A percentile compares a stretch with the other conserved stretches of the same genome.
Evolutionary conservation across 1,284 basidiomycete species (phyloP).

Genomic region (Cutaneotrichosporon arboriforme): DNA sequence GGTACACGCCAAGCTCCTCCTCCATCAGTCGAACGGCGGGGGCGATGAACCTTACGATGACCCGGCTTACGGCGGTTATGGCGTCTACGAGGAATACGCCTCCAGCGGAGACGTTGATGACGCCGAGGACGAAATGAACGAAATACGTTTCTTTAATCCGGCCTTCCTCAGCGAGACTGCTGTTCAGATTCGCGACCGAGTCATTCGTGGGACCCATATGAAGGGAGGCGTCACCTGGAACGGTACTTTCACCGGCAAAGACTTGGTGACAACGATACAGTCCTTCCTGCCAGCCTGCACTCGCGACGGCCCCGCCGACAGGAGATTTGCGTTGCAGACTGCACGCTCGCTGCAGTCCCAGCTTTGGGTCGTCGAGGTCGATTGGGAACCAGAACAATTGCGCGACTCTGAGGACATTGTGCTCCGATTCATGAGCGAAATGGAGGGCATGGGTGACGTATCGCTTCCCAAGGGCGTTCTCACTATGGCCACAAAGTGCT

Average conservation of each 20-base stretch:
- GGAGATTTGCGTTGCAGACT: conserved; percentile 74
- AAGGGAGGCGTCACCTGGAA: conserved; percentile 85
- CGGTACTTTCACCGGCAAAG: conserved; percentile 81
- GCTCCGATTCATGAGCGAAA: conserved; percentile 90
- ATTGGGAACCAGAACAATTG: conserved; percentile 79
- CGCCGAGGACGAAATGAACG: conserved; percentile 59
- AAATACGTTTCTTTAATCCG: conserved; percentile 75
- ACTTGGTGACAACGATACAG: conserved; percentile 82
- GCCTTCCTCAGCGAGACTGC: conserved; percentile 81
- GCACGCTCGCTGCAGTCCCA: conserved; percentile 85
- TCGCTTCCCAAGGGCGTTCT: conserved; percentile 59
- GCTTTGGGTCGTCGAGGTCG: conserved; percentile 94
- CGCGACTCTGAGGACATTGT: conserved; percentile 91
- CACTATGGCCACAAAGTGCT: conserved; percentile 64
- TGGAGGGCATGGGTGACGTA: conserved; percentile 50
- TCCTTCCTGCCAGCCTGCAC: conserved; percentile 70
- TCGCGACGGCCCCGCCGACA: conserved; percentile 62
- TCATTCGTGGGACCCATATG: conserved; percentile 77
- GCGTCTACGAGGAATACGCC: conserved; percentile 45
- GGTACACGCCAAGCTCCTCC: conserved; percentile 43
- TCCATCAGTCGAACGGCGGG: conserved; percentile 35
- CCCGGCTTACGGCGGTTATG: conserved; percentile 22
- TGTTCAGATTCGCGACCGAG: conserved; percentile 76
- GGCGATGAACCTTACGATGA: conserved; percentile 39
- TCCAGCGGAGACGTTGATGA: conserved; percentile 54